Base-by-base conservation (phyloP, 1,284 basidiomycete species). In the Tilletiopsis washingtonensis region DNA sequence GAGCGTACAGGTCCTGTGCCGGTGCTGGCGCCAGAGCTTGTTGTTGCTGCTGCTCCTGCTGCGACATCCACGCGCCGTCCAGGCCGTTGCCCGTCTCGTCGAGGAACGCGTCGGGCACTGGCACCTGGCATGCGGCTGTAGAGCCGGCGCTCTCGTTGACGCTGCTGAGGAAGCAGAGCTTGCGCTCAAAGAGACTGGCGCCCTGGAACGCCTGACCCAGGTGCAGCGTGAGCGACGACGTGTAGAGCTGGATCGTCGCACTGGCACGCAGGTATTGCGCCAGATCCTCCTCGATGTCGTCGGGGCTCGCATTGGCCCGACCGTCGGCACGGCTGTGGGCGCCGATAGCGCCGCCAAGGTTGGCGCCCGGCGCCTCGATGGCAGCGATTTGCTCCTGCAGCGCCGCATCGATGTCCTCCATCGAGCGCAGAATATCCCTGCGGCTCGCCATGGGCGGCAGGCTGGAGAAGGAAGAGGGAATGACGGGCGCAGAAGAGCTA, bases 101-200 rank as follows among this genome's bases (percentile, higher is more conserved):
- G 15, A 45, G 41, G 2, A 53, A 53, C 37, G 57, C 40, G 6
- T 51, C 55, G n/a, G 61, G 57, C 59, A 66, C 59, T 15, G 65
- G 65, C 20, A 67, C 59, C 17, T 56, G 56, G 38, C 63, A 68
- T 11, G 62, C 61, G 2, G 50, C 49, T 1, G 47, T 40, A 5
- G 59, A 46, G 38, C 61, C 60, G 32, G 43, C 54, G 50, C 53
- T 56, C 45, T 62, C 63, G 43, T 55, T 60, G 50, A 62, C 58
- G 50, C 63, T 63, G 40, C 61, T 67, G 49, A 69, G 56, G 53
- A 69, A 69, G 56, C 66, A 69, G 14, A 69, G 53, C 49, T 69
- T 69, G 23, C 66, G 57, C 40, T 69, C 66, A 37, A 69, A 69
- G 21, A 69, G 44, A 3, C 63, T 58, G 1, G 66, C 66, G 12